phyloP scores from a whole-genome alignment of 2,329 filamentous ascomycete genomes.

The Botrytis hyacinthi region DNA sequence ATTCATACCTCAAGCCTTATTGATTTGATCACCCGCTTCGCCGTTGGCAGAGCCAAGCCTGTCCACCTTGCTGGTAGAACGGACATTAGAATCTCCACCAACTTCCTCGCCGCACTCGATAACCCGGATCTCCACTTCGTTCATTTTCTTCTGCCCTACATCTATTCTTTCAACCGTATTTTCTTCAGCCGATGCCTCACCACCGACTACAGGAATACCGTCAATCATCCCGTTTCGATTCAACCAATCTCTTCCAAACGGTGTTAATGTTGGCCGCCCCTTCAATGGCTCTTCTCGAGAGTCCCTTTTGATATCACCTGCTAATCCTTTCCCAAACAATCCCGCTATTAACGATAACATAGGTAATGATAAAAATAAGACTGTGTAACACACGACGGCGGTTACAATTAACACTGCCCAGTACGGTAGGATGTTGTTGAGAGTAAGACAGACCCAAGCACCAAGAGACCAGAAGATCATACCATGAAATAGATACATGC shows the following conservation, averaged over 20 bases:
- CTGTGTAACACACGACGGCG: conserved; percentile 10
- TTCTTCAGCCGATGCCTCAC: too few relatives aligned
- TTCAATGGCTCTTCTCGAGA: conserved; percentile 21
- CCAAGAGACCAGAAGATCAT: conserved; percentile 39
- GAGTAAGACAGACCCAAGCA: conserved; percentile 29
- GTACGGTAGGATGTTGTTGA: conserved; percentile 31
- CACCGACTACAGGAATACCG: not conserved
- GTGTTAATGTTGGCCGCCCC: conserved; percentile 22
- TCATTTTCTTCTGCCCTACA: not conserved
- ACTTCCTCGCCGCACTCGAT: not conserved
- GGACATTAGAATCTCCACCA: not conserved
- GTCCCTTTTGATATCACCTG: conserved; percentile 24
- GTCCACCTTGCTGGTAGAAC: not conserved
- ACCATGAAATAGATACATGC: conserved; percentile 49
- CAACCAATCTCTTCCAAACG: conserved; percentile 24
- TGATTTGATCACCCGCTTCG: not conserved
- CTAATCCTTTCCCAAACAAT: conserved; percentile 27
- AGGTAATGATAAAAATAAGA: conserved; percentile 22
- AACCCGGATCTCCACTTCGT: not conserved
- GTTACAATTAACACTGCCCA: conserved; percentile 25
- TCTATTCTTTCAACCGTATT: not conserved
- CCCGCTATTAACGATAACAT: conserved; percentile 32
- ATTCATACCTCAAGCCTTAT: not conserved
- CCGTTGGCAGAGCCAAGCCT: not conserved
- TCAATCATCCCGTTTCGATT: conserved; percentile 10